Percentiles rank a stretch among this genome's conserved stretches.
Conservation (phyloP, 352 stramenopile genomes). For the Phytopythium oedochilum region DNA sequence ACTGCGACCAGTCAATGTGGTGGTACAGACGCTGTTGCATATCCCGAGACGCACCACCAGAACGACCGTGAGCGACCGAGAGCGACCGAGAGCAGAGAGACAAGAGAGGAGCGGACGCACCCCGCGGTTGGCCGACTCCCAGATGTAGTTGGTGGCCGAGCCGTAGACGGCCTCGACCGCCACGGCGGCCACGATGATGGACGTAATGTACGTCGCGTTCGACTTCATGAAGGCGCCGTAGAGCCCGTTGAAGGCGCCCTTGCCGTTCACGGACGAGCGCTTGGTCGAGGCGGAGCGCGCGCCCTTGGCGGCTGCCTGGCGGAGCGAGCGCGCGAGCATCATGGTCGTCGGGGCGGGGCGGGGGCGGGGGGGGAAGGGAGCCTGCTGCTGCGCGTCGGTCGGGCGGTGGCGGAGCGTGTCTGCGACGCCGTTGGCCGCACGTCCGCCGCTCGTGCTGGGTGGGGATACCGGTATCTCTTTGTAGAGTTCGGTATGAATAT, state of each 20-base stretch:
- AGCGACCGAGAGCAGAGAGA: neutral
- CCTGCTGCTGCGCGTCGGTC: neutral
- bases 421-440: neutral
- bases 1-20: conserved; percentile 86
- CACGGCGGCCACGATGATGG: conserved; percentile 62
- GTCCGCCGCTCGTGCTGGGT: conserved; percentile 1
- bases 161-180: conserved; percentile 75
- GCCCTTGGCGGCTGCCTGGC: conserved; percentile 32
- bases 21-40: conserved; percentile 71
- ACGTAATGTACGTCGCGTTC: conserved; percentile 77
- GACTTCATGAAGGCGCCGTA: conserved; percentile 84
- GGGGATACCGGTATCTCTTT: too few species aligned
- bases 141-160: conserved; percentile 65
- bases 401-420: neutral
- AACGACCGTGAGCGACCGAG: conserved; percentile 1
- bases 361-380: neutral
- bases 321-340: conserved; percentile 61
- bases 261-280: conserved; percentile 73
- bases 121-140: conserved; percentile 78
- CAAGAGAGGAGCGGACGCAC: conserved; percentile 33
- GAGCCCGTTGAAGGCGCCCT: conserved; percentile 47
- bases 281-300: conserved; percentile 60
- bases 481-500: too few species aligned
- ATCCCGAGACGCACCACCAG: conserved; percentile 26
- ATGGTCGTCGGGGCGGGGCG: neutral